Percentiles rank a stretch among this genome's conserved stretches.
Conservation (phyloP, 306 rosid species). For the Astragalus glycyphyllos region DNA sequence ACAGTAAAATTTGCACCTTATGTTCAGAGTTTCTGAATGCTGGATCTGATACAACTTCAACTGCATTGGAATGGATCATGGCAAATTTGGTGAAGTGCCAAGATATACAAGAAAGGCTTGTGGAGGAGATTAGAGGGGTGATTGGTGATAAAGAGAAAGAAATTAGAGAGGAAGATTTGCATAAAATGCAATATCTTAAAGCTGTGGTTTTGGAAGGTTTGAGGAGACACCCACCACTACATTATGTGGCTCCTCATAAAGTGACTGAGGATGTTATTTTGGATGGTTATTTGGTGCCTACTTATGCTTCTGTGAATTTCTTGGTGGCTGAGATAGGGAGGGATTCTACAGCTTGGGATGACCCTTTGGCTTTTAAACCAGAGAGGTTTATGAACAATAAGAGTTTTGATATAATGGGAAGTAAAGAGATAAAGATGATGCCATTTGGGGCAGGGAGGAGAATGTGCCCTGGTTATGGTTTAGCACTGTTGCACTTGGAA, state of each 20-base stretch:
- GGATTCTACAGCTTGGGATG: constrained; percentile 54
- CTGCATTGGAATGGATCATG: constrained; percentile 58
- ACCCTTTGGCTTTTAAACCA: constrained; percentile 51
- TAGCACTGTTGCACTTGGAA: constrained; percentile 48
- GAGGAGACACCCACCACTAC: constrained; percentile 54
- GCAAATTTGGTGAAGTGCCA: constrained; percentile 53
- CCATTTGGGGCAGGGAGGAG: constrained; percentile 60
- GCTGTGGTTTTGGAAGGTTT: constrained; percentile 50
- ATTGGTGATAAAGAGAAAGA: constrained; percentile 41
- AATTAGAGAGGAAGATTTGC: constrained; percentile 49
- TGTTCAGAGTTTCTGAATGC: constrained; percentile 56
- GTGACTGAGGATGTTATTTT: constrained; percentile 49
- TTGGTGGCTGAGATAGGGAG: constrained; percentile 55
- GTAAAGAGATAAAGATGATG: constrained; percentile 51
- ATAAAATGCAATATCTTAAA: constrained; percentile 25
- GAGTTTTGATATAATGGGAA: constrained; percentile 49
- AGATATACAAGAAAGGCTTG: constrained; percentile 43
- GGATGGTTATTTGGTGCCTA: constrained; percentile 50
- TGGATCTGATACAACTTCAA: constrained; percentile 53
- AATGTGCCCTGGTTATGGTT: constrained; percentile 53
- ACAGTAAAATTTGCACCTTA: constrained; percentile 46
- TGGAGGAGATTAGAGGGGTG: constrained; percentile 45
- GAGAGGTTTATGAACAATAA: constrained; percentile 49
- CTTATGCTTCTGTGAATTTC: constrained; percentile 47
- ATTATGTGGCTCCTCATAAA: constrained; percentile 52